Percentiles rank a stretch among this genome's conserved stretches.
Evolutionary conservation across 139 green algal species (phyloP).

Genomic region (Nannochloris sp.): DNA sequence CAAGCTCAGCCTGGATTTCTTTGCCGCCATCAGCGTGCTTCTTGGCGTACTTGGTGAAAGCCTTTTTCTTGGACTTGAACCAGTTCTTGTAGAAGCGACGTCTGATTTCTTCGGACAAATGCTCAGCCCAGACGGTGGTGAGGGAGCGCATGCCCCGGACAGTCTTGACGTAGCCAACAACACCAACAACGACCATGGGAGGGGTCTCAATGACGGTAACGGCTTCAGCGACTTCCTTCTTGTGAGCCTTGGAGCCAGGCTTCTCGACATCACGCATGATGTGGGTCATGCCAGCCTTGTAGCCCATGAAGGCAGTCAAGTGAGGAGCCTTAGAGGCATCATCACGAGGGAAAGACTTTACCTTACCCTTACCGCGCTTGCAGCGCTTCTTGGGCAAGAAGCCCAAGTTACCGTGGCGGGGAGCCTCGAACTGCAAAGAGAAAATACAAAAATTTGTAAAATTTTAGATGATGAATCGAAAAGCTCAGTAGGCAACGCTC

Average conservation of each 20-base stretch:
- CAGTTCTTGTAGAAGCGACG: conserved; percentile 96
- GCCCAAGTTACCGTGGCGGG: conserved; percentile 89
- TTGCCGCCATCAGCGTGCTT: conserved; percentile 93
- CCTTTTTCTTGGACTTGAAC: conserved; percentile 99
- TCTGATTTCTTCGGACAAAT: conserved; percentile 86
- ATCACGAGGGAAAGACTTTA: conserved; percentile 93
- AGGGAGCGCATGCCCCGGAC: conserved; percentile 81
- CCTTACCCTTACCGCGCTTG: conserved; percentile 82
- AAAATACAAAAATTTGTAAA: not conserved
- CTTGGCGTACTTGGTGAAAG: conserved; percentile 96
- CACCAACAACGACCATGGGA: conserved; percentile 94
- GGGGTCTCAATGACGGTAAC: conserved; percentile 97
- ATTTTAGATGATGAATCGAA: too few species aligned
- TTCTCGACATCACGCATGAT: conserved; percentile 98
- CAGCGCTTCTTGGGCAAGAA: conserved; percentile 99
- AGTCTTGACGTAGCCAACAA: conserved; percentile 97
- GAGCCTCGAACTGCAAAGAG: conserved; percentile 46
- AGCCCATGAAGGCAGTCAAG: conserved; percentile 96
- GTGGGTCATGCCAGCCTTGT: conserved; percentile 95
- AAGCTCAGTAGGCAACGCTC: too few species aligned
- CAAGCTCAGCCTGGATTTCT: conserved; percentile 82
- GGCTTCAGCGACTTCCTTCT: conserved; percentile 98
- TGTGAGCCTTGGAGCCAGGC: conserved; percentile 98
- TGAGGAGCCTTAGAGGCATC: conserved; percentile 81
- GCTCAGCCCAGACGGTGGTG: conserved; percentile 95